Base-by-base conservation (phyloP, 352 stramenopile species). In the Phytopythium litorale region DNA sequence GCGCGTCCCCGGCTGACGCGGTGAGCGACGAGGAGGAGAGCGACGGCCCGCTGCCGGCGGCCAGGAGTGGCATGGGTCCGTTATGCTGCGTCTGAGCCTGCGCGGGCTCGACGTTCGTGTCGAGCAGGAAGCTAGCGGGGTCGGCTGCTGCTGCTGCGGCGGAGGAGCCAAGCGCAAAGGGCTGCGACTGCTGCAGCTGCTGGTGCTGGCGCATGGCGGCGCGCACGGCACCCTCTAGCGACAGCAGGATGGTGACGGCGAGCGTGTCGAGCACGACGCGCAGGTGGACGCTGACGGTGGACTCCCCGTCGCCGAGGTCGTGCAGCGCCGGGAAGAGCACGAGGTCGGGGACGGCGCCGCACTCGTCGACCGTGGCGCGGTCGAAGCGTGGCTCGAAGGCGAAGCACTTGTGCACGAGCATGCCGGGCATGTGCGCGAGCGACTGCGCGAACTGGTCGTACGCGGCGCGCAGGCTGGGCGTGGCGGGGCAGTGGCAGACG, bases 301-400 rank as follows among this genome's bases (percentile, higher is more conserved):
- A 94, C 56, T 77, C 65, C 28, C 79, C 83, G 56, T 71, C 72
- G 23, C 73, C 56, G 30, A 96, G 71, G 11, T 84, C 78, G 55
- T 93, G 85, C 55, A 88, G 76, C 25, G 83, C 75, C 15, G 85
- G 87, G 68, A 96, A 93, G 77, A 96, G 89, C 37, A 94, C 81
- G 56, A 96, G 76, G 58, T 94, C 72, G 15, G 49, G 64, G 9
- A 93, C 68, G 25, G 67, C 63, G 25, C 79, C 74, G 58, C 81
- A 87, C 62, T 94, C 79, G 19, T 78, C 71, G 9, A 85, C 66
- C 1, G 74, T 83, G 6, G 59, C 67, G 33, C 78, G 67, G 35
- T 93, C 84, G 49, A 96, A 93, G 21, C 71, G 65, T 63, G 91
- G 82, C 61, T 96, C 84, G 56, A 96, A 96, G 25, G 82, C 84